Evolutionary conservation across 345 rosid species (phyloP).

Genomic region (Reutealis trisperma): DNA sequence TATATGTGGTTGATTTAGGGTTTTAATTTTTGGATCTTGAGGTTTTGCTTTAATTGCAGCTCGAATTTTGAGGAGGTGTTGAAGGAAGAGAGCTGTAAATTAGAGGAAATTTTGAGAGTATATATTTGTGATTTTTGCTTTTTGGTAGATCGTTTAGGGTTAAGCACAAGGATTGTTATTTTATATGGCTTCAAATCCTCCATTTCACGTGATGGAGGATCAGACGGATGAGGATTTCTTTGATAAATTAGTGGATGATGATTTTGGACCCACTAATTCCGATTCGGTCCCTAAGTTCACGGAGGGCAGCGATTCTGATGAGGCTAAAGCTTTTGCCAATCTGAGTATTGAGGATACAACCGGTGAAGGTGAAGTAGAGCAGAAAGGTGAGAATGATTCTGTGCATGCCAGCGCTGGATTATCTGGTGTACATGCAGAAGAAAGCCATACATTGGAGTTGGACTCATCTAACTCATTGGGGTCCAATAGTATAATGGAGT

Average conservation of each 20-base stretch:
- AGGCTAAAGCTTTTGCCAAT: conserved; percentile 58
- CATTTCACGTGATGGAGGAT: conserved; percentile 77
- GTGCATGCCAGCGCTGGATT: conserved; percentile 25
- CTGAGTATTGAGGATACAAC: conserved; percentile 46
- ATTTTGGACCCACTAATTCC: conserved; percentile 32
- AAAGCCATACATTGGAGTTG: conserved; percentile 19
- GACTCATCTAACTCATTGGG: conserved; percentile 27
- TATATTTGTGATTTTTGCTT: conserved; percentile 4
- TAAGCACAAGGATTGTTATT: conserved; percentile 13
- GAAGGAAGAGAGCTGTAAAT: conserved; percentile 5
- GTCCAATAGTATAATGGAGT: conserved; percentile 19
- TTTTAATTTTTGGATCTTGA: conserved; percentile 46
- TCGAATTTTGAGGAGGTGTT: conserved; percentile 27
- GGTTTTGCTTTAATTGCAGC: conserved; percentile 30
- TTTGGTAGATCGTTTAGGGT: conserved; percentile 26
- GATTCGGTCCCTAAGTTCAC: conserved; percentile 24
- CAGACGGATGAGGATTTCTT: conserved; percentile 98
- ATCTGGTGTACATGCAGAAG: conserved; percentile 4
- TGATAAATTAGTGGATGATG: conserved; percentile 83
- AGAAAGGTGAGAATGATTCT: conserved; percentile 19
- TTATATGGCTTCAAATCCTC: conserved; percentile 81
- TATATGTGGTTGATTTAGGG: conserved; percentile 32
- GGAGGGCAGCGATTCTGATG: conserved; percentile 57
- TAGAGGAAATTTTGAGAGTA: conserved; percentile 18
- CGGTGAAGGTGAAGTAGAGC: conserved; percentile 33